These are phyloP conservation scores for Botrytis byssoidea DNA, from an alignment of 2,329 filamentous ascomycete genomes.

Conservation along the genomic window DNA sequence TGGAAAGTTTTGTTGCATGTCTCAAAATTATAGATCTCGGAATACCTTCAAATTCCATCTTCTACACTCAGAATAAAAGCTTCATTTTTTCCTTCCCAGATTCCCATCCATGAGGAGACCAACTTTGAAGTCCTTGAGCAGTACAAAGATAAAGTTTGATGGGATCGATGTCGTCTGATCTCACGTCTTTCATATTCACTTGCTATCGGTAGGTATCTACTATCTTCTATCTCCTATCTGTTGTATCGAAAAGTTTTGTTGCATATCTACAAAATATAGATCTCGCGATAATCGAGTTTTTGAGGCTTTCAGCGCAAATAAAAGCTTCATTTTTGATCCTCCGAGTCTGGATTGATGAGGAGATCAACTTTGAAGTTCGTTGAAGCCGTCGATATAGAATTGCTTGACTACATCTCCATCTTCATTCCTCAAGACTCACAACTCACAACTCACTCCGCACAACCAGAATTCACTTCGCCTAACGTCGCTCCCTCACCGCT, in stretches of 20 bases:
- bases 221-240: not conserved
- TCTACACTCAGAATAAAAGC: not conserved
- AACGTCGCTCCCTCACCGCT: too few species aligned
- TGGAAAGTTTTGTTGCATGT: not conserved
- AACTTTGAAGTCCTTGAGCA: not conserved
- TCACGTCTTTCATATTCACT: not conserved
- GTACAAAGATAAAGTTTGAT: not conserved
- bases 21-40: not conserved
- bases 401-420: not conserved
- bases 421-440: not conserved
- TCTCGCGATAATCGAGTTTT: not conserved
- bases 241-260: not conserved
- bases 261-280: not conserved
- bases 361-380: not conserved
- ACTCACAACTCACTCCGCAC: not conserved
- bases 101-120: not conserved
- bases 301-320: too few species aligned
- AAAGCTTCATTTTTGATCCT: not conserved
- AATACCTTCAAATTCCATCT: not conserved
- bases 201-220: not conserved
- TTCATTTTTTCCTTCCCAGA: not conserved
- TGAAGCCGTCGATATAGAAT: not conserved
- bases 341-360: not conserved
- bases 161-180: not conserved
- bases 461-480: not conserved